Base-by-base conservation (phyloP, 768 basidiomycete genomes). In the Coprinopsis sp. region DNA sequence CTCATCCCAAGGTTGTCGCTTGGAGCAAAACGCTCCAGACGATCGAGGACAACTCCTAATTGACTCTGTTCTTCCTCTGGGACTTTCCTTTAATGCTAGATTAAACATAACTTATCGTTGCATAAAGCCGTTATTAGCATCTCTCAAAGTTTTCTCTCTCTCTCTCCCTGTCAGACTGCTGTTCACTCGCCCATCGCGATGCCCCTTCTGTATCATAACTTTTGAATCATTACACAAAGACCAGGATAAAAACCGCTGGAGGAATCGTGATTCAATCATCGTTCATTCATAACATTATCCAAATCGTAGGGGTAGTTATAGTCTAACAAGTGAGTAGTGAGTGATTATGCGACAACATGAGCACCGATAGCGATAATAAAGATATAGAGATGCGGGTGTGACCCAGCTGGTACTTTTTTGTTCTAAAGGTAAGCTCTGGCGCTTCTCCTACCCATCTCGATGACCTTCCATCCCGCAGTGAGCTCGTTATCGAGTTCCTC, bases 401-500 rank as follows among this genome's bases (percentile, higher is more conserved):
- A n/a, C n/a, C n/a, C n/a, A n/a, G n/a, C n/a, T n/a, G 47, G 43
- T 61, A 56, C 53, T 44, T 64, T 59, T 49, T 59, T 62, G 64
- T 39, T 28, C 30, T 69, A 74, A 51, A 72, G 70, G 59, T 74
- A 74, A 60, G 69, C 70, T 46, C 72, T 60, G 28, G 71, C 69
- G 53, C 71, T 72, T 51, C 71, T 64, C 52, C 72, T 62, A 47
- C 69, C 72, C 72, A 69, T 71, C 67, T 68, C 95, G 22, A 97
- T 77, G 43, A 98, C 81, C 67, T 97, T 98, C 95, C 96, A 99
- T 11, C 96, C 96, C 33, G 91, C 93, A 0, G 96, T 99, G 36
- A 96, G 73, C 63, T 93, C 90, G 61, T 98, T 89, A 23, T 82
- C 82, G 51, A 97, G 69, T 60, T 97, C 91, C 56, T 86, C 85